Percentiles rank a stretch among this genome's conserved stretches.
Evolutionary conservation across 495 filamentous ascomycete genomes (phyloP).

Genomic region (Bacidia gigantensis): DNA sequence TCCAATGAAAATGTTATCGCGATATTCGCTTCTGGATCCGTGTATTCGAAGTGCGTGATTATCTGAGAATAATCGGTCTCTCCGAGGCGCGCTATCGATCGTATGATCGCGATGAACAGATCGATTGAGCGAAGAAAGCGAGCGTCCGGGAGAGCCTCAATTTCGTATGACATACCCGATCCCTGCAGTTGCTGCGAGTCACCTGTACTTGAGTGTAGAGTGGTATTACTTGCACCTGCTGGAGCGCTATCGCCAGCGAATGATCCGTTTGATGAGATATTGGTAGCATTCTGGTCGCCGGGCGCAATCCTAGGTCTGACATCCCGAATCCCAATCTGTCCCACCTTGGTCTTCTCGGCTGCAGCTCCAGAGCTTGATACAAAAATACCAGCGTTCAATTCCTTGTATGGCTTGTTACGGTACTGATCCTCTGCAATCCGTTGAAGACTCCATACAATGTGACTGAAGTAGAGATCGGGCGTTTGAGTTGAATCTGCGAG

Average conservation of each 20-base stretch:
- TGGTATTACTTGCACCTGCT: too few species aligned
- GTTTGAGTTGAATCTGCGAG: neutral
- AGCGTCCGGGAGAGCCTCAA: neutral
- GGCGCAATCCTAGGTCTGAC: neutral
- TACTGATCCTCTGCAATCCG: neutral
- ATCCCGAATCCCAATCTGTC: neutral
- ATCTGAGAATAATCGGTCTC: neutral
- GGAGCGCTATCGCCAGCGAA: too few species aligned
- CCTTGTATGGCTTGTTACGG: neutral
- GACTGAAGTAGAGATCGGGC: neutral
- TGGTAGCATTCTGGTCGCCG: neutral
- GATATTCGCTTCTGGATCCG: neutral
- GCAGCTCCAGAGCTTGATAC: neutral
- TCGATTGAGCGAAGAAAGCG: neutral
- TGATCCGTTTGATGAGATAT: too few species aligned
- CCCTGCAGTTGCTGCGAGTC: neutral
- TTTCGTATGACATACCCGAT: neutral
- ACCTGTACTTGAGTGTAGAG: neutral
- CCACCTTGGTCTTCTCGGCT: neutral
- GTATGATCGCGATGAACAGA: neutral
- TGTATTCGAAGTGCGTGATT: neutral
- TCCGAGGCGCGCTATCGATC: neutral
- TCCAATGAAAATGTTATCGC: neutral
- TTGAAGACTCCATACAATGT: neutral
- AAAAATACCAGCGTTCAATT: neutral